Evolutionary conservation across 345 rosid species (phyloP), one percentile per base, ranked within the genome.

Genomic region (Ceriops tagal): DNA sequence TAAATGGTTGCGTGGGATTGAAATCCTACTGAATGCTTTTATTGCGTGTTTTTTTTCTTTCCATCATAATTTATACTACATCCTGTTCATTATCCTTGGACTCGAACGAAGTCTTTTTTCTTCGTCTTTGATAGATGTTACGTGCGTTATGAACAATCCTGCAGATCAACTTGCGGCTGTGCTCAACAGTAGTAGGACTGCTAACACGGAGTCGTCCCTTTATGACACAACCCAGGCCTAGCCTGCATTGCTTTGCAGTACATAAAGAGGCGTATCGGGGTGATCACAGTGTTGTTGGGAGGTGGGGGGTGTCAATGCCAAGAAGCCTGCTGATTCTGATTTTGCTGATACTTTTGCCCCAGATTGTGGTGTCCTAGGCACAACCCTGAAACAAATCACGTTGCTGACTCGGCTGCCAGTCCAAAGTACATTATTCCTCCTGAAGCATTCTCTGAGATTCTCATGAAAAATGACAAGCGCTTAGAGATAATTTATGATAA

Each of bases 211-310:
- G n/a, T 69, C 87, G 60, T 32, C 86, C 19, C 90, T 89, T 56
- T 65, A 58, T 24, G 84, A 79, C 77, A 85, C 26, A 24, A 85
- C 69, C 73, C 87, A 0, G 88, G 95, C 68, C 75, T 89, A 32
- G 95, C 86, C 27, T 85, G 95, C 81, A 77, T 89, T 70, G 92
- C 92, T 49, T 77, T 89, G 79, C 92, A 89, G 66, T 84, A 87
- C 73, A 83, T 87, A 74, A 89, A 87, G 79, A 89, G 78, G 92
- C 87, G 13, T 87, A 85, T 73, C 75, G 78, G 77, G 96, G 96
- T 35, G 74, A 84, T 16, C 87, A 89, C 39, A 43, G 53, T 58
- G 88, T 77, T 8, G 84, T 89, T 24, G 26, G 30, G 30, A 3
- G 30, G 28, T 1, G 28, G 28, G 30, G 30, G 30, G 30, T 1